These are phyloP conservation scores for Senna tora DNA, from an alignment of 306 rosid genomes.

Conservation along the genomic window DNA sequence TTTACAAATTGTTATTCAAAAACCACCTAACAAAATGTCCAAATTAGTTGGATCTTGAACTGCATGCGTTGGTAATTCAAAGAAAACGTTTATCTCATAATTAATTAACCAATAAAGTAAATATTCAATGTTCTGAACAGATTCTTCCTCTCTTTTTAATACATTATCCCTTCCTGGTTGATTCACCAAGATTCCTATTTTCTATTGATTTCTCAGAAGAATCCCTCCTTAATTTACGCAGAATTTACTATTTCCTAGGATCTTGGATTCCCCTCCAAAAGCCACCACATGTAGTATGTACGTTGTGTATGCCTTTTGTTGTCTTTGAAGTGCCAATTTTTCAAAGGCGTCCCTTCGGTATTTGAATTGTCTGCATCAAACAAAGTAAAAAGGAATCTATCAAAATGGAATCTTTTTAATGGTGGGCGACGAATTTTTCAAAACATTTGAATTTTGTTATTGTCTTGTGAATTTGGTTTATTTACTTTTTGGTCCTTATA, in stretches of 20 bases:
- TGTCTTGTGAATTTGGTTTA: neutral
- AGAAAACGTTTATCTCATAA: neutral
- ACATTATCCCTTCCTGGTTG: neutral
- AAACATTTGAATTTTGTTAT: neutral
- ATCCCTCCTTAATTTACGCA: neutral
- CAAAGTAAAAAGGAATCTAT: neutral
- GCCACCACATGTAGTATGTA: neutral
- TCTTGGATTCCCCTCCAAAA: neutral
- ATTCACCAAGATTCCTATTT: neutral
- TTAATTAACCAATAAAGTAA: neutral
- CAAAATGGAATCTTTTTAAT: neutral
- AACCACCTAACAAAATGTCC: no score
- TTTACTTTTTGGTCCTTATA: no score
- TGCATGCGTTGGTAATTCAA: neutral
- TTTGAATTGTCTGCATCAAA: conserved; percentile 3
- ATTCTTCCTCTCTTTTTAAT: neutral
- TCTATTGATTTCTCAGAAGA: neutral
- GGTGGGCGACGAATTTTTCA: neutral
- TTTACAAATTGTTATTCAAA: no score
- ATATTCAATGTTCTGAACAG: no score
- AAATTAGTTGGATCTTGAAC: neutral
- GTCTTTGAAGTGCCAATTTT: no score
- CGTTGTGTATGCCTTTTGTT: no score
- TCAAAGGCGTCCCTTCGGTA: neutral
- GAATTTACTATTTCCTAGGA: neutral